Conservation (phyloP, 2,329 filamentous ascomycete genomes). For the Ustulina deusta region DNA sequence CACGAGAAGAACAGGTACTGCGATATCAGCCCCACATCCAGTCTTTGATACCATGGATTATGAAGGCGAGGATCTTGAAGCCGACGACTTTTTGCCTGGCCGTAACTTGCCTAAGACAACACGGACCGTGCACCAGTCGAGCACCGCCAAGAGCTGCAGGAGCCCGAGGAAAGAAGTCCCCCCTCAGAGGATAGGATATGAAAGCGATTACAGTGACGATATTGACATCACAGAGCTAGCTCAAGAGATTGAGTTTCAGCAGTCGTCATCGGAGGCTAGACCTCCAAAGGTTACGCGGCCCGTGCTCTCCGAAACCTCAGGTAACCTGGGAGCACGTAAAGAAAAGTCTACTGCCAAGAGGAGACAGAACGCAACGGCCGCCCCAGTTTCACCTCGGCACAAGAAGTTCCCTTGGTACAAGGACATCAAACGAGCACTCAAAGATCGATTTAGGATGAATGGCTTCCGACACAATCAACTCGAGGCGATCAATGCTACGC, state of each 20-base stretch:
- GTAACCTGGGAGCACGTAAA: conserved; percentile 56
- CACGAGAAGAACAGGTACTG: conserved; percentile 31
- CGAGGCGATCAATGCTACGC: conserved; percentile 93
- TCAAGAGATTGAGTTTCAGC: conserved; percentile 61
- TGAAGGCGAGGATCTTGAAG: conserved; percentile 52
- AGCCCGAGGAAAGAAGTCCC: conserved; percentile 42
- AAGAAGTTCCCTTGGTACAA: conserved; percentile 84
- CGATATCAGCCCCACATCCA: conserved; percentile 34
- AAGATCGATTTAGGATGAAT: conserved; percentile 83
- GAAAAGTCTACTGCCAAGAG: conserved; percentile 52
- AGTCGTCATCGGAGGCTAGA: conserved; percentile 51
- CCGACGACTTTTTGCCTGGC: conserved; percentile 36
- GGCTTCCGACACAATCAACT: conserved; percentile 93
- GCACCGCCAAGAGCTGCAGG: conserved; percentile 38
- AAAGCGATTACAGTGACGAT: conserved; percentile 63
- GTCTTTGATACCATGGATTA: conserved; percentile 48
- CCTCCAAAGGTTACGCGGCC: conserved; percentile 49
- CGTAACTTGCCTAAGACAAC: conserved; percentile 30
- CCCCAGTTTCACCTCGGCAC: conserved; percentile 61
- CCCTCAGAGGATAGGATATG: conserved; percentile 42
- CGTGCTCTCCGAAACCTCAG: conserved; percentile 62
- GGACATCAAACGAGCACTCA: conserved; percentile 84
- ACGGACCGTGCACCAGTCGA: conserved; percentile 30
- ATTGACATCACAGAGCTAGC: conserved; percentile 65
- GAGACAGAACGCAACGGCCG: conserved; percentile 47